These are phyloP conservation scores for Schoenoplectus triqueter DNA, from an alignment of 202 grass and related monocot species.

Conservation along the genomic window DNA sequence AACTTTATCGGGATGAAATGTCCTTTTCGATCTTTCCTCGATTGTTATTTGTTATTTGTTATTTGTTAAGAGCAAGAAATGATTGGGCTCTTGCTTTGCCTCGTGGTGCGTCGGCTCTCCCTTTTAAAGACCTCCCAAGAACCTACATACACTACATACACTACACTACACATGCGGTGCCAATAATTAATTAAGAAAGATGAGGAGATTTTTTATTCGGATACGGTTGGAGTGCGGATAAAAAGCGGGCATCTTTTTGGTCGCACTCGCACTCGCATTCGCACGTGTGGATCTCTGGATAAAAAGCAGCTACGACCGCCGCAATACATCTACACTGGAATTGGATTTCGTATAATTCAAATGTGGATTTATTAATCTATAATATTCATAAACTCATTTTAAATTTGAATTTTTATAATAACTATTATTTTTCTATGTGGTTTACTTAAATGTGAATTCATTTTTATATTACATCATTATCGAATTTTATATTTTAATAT, in stretches of 20 bases:
- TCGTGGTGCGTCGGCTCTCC: conserved; percentile 1
- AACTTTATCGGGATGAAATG: conserved; percentile 18
- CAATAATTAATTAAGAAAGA: neutral
- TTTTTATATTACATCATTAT: no score
- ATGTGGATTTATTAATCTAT: no score
- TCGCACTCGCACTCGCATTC: neutral
- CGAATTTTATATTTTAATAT: no score
- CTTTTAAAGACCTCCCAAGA: conserved; percentile 14
- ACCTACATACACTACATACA: neutral
- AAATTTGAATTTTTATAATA: no score
- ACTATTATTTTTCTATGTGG: no score
- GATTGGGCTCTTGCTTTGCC: conserved; percentile 20
- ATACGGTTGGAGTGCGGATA: conserved; percentile 38
- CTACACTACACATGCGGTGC: no score
- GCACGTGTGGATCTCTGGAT: conserved; percentile 34
- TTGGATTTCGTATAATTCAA: no score
- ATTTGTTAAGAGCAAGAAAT: neutral
- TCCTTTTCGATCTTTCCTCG: neutral
- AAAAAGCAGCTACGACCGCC: conserved; percentile 23
- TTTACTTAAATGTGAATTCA: no score
- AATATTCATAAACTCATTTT: no score
- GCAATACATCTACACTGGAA: neutral
- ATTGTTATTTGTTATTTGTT: neutral
- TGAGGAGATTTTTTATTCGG: conserved; percentile 34
- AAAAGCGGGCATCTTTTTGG: neutral